Evolutionary conservation across 2,329 filamentous ascomycete genomes (phyloP).

Genomic region (Scedosporium minutisporum): DNA sequence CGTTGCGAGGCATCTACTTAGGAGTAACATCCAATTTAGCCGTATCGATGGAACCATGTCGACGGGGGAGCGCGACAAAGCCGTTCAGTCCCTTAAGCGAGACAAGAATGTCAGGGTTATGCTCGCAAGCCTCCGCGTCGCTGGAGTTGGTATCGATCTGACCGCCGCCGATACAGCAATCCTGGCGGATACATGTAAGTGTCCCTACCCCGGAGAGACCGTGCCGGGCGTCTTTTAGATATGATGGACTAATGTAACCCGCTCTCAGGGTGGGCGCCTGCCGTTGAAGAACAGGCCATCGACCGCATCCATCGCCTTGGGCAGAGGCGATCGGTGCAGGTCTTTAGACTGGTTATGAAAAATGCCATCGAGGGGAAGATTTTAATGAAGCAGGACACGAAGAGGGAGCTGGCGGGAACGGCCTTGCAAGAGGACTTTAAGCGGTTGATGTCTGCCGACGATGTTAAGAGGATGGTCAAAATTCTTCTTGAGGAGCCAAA

Average conservation of each 20-base stretch:
- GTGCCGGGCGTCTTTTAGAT: not conserved
- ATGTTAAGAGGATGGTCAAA: not conserved
- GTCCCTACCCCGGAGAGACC: not conserved
- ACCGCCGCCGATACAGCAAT: conserved; percentile 81
- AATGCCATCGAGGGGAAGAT: conserved; percentile 73
- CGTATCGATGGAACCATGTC: conserved; percentile 78
- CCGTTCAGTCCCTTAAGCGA: conserved; percentile 56
- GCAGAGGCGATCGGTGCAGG: conserved; percentile 67
- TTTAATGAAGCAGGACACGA: conserved; percentile 66
- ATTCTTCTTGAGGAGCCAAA: not conserved
- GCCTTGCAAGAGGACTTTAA: conserved; percentile 66
- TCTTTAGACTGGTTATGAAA: conserved; percentile 77
- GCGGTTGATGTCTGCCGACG: conserved; percentile 1
- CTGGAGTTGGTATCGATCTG: conserved; percentile 77
- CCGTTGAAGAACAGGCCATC: conserved; percentile 84
- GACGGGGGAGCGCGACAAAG: conserved; percentile 57
- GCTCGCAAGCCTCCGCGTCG: conserved; percentile 73
- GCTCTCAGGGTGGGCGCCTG: conserved; percentile 70
- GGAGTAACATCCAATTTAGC: conserved; percentile 51
- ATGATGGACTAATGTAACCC: not conserved
- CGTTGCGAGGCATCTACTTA: conserved; percentile 57
- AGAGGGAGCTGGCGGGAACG: conserved; percentile 65
- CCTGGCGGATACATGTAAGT: conserved; percentile 62
- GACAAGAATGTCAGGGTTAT: conserved; percentile 63
- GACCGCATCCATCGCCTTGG: conserved; percentile 81